These are phyloP conservation scores for Penicillium sp. DNA, from an alignment of 2,329 filamentous ascomycete genomes.

Conservation along the genomic window DNA sequence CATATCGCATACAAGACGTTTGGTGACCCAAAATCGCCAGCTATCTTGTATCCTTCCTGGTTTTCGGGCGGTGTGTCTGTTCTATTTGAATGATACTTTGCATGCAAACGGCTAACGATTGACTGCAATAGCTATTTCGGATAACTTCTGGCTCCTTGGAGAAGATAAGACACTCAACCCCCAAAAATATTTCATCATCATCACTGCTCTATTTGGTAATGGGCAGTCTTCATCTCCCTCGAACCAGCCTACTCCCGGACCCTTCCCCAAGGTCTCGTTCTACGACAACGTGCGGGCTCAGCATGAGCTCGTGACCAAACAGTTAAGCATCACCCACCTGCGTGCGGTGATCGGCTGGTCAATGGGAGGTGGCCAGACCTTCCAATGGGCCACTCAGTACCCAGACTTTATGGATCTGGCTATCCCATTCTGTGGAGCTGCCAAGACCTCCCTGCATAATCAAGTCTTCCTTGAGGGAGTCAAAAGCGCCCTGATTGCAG, in stretches of 20 bases:
- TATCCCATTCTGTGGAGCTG: slow-evolving; percentile 65
- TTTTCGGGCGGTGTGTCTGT: slow-evolving; percentile 58
- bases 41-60: slow-evolving; percentile 75
- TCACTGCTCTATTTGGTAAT: slow-evolving; percentile 68
- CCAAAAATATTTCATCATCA: slow-evolving; percentile 64
- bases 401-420: slow-evolving; percentile 64
- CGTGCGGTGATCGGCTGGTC: slow-evolving; percentile 66
- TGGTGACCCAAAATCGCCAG: slow-evolving; percentile 60
- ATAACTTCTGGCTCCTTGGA: slow-evolving; percentile 74
- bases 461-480: slow-evolving; percentile 66
- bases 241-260: slow-evolving; percentile 53
- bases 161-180: slow-evolving; percentile 64
- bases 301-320: slow-evolving; percentile 62
- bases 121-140: slow-evolving; percentile 52
- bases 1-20: slow-evolving; percentile 76
- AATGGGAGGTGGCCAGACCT: slow-evolving; percentile 68
- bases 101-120: background rate
- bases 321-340: slow-evolving; percentile 59
- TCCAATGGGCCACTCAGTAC: slow-evolving; percentile 62
- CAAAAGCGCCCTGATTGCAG: slow-evolving; percentile 59
- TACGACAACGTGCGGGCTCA: slow-evolving; percentile 70
- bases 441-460: slow-evolving; percentile 65
- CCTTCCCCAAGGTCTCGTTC: slow-evolving; percentile 63
- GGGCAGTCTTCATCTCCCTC: slow-evolving; percentile 67
- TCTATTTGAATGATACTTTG: too few species aligned